Evolutionary conservation across 2,329 filamentous ascomycete genomes (phyloP).

Genomic region (Pestalotiopsis sp.): DNA sequence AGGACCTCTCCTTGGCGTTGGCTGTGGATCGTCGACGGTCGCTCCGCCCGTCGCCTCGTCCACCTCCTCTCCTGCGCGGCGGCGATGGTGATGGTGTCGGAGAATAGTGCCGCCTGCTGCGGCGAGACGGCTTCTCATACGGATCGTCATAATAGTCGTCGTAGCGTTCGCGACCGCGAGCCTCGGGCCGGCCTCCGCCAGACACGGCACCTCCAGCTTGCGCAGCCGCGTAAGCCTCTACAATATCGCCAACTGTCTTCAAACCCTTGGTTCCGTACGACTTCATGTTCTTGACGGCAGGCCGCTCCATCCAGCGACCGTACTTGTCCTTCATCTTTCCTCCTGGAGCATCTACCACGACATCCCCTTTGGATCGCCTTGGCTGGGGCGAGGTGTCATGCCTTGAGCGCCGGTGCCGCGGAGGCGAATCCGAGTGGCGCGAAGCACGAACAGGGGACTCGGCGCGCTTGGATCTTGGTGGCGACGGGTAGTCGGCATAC

Average conservation of each 20-base stretch:
- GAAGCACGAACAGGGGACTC: constrained; percentile 15
- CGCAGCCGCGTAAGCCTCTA: constrained; percentile 29
- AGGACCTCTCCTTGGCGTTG: constrained; percentile 14
- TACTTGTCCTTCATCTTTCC: constrained; percentile 36
- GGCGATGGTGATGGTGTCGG: constrained; percentile 16
- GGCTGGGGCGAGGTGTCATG: background rate
- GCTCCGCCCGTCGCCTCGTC: constrained; percentile 9
- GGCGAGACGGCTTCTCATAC: constrained; percentile 10
- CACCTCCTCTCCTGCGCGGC: background rate
- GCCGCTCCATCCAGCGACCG: constrained; percentile 19
- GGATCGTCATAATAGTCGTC: constrained; percentile 15
- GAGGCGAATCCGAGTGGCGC: background rate
- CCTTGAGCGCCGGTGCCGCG: constrained; percentile 5
- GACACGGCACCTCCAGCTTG: constrained; percentile 17
- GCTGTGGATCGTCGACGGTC: constrained; percentile 10
- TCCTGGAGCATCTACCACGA: constrained; percentile 25
- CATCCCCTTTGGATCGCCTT: background rate
- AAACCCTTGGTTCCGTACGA: constrained; percentile 29
- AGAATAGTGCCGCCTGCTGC: constrained; percentile 13
- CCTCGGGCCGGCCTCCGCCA: constrained; percentile 21
- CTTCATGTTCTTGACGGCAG: constrained; percentile 27
- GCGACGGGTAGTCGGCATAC: background rate
- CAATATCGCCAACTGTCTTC: constrained; percentile 28
- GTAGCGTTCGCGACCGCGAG: constrained; percentile 17
- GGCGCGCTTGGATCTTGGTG: constrained; percentile 28